These are phyloP conservation scores for Hapsidospora chrysogenum DNA, from an alignment of 495 filamentous ascomycete genomes.

Conservation along the genomic window DNA sequence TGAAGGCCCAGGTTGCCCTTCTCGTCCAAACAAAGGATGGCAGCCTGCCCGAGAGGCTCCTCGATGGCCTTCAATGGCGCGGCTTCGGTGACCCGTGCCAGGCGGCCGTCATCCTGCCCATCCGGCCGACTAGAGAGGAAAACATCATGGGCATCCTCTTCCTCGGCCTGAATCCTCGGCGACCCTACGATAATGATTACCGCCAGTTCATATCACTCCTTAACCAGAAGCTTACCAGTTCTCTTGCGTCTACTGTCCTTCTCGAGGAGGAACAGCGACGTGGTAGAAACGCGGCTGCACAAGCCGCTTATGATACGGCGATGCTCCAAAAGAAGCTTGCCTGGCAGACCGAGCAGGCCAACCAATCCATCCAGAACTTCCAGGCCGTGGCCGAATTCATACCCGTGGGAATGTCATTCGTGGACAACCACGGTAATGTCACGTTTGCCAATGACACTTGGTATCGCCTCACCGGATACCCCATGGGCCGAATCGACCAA, in stretches of 20 bases:
- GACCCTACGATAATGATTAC: constrained; percentile 48
- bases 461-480: constrained; percentile 21
- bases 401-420: constrained; percentile 52
- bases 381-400: constrained; percentile 51
- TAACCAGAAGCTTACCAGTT: constrained; percentile 42
- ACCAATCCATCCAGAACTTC: constrained; percentile 47
- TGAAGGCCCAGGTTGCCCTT: constrained; percentile 34
- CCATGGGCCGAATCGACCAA: constrained; percentile 10
- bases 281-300: constrained; percentile 37
- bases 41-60: constrained; percentile 27
- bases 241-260: constrained; percentile 45
- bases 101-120: constrained; percentile 15
- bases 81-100: constrained; percentile 16
- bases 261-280: constrained; percentile 48
- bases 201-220: constrained; percentile 43
- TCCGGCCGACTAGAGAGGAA: constrained; percentile 27
- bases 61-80: constrained; percentile 20
- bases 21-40: constrained; percentile 36
- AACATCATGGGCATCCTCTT: constrained; percentile 25
- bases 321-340: constrained; percentile 44
- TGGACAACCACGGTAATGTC: constrained; percentile 37
- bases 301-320: constrained; percentile 42
- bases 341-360: constrained; percentile 40
- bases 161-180: constrained; percentile 25
- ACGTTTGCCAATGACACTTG: constrained; percentile 53